These are phyloP conservation scores for Pezicula radicicola DNA, from an alignment of 2,329 filamentous ascomycete genomes.

Conservation along the genomic window DNA sequence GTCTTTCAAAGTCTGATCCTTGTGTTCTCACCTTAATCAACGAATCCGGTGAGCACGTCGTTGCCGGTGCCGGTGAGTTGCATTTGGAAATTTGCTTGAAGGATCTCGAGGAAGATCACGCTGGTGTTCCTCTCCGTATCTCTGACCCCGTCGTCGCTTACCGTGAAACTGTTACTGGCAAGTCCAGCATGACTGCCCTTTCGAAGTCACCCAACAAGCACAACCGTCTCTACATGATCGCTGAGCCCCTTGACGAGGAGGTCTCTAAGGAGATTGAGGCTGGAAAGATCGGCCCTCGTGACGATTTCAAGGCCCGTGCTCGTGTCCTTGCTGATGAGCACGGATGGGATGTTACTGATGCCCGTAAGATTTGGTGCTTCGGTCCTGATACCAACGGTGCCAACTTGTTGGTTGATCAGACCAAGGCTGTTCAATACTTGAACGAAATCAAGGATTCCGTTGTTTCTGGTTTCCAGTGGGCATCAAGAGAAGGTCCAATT, in stretches of 20 bases:
- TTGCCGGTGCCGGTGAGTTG: slow-evolving; percentile 98
- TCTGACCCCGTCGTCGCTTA: slow-evolving; percentile 98
- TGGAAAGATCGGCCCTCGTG: slow-evolving; percentile 90
- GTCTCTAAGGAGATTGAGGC: slow-evolving; percentile 84
- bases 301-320: slow-evolving; percentile 98
- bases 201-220: slow-evolving; percentile 99
- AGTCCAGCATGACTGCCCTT: slow-evolving; percentile 91
- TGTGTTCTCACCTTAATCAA: slow-evolving; percentile 90
- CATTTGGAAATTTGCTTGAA: slow-evolving; percentile 99
- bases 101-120: slow-evolving; percentile 99
- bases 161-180: slow-evolving; percentile 87
- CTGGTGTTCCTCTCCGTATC: slow-evolving; percentile 94
- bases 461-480: slow-evolving; percentile 99
- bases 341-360: slow-evolving; percentile 99
- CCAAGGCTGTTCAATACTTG: slow-evolving; percentile 99
- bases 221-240: slow-evolving; percentile 98
- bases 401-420: slow-evolving; percentile 99
- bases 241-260: slow-evolving; percentile 88
- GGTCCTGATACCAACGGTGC: slow-evolving; percentile 95
- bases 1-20: slow-evolving; percentile 99
- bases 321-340: slow-evolving; percentile 94
- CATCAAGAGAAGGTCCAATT: slow-evolving; percentile 93
- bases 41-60: slow-evolving; percentile 96
- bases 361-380: slow-evolving; percentile 99
- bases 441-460: slow-evolving; percentile 99